These are phyloP conservation scores for Pyrenophora seminiperda DNA, from an alignment of 2,329 filamentous ascomycete genomes.

Conservation along the genomic window DNA sequence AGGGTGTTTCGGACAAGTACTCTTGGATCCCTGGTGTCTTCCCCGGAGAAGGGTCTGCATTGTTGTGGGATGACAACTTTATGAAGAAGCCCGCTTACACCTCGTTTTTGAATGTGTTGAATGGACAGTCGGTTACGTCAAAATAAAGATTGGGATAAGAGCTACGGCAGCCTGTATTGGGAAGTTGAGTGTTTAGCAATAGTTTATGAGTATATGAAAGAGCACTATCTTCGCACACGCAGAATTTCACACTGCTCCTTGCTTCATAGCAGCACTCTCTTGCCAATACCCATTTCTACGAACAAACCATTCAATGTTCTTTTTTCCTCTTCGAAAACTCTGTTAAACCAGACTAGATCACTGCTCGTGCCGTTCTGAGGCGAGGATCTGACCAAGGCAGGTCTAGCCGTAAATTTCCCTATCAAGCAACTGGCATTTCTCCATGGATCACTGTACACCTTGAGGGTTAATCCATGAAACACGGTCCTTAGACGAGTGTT, in stretches of 20 bases:
- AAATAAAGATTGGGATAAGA: background rate
- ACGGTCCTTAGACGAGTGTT: too few species aligned
- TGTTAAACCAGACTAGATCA: too few species aligned
- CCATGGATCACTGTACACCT: slow-evolving; percentile 22
- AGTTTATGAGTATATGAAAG: too few species aligned
- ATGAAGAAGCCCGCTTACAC: slow-evolving; percentile 42
- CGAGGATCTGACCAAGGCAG: too few species aligned
- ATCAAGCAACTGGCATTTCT: slow-evolving; percentile 9
- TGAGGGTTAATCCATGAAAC: slow-evolving; percentile 27
- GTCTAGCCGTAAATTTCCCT: slow-evolving; percentile 6
- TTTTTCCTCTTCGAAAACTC: too few species aligned
- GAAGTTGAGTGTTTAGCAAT: background rate
- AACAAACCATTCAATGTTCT: too few species aligned
- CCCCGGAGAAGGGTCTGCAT: slow-evolving; percentile 41
- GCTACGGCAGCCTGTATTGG: background rate
- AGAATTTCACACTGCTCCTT: too few species aligned
- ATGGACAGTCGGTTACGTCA: slow-evolving; percentile 15
- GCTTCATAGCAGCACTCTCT: too few species aligned
- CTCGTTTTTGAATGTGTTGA: slow-evolving; percentile 31
- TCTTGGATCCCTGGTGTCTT: slow-evolving; percentile 47
- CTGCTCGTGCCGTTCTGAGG: too few species aligned
- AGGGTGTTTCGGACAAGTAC: slow-evolving; percentile 42
- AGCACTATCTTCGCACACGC: too few species aligned
- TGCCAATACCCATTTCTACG: too few species aligned
- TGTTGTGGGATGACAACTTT: slow-evolving; percentile 40